Evolutionary conservation across 2,329 filamentous ascomycete genomes (phyloP), one percentile per base, ranked within the genome.

Genomic region (Talaromyces funiculosus): DNA sequence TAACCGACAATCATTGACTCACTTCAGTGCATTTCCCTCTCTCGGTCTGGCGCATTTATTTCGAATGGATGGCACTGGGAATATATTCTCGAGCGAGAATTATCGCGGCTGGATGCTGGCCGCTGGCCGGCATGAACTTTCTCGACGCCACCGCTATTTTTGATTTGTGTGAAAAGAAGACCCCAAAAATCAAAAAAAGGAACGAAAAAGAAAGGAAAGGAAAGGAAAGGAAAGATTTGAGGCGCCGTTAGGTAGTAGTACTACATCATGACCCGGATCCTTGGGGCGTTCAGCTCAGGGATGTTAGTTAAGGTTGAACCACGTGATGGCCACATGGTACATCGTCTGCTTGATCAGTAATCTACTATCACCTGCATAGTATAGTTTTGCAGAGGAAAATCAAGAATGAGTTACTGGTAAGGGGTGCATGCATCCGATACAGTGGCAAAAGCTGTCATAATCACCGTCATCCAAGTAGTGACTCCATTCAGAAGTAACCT

Each of bases 261-360:
- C 18, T 22, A 22, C 22, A 16, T 26, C 43, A 45, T 45, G 42
- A 45, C 42, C 7, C 22, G 14, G 47, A 53, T 31, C n/a, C 18
- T 4, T 10, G 16, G 47, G 8, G 26, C n/a, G 47, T 20, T 22
- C n/a, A 20, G 29, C 26, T 31, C 24, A 31, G 45, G 29, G 18
- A 53, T 26, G 29, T 1, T 1, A 31, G 20, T 1, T 1, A 31
- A 14, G 29, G 29, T 24, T 20, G 47, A 26, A 20, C 29, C 49
- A 33, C 49, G 49, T 53, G 45, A 29, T n/a, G 45, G 45, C 45
- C 45, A 49, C 45, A 49, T 49, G 49, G 31, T 53, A 33, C 43
- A 26, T n/a, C 10, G 26, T 47, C 20, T 5, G 12, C 22, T 26
- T 12, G 10, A 18, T 38, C 37, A n/a, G 37, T n/a, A 5, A n/a